Evolutionary conservation across 2,329 filamentous ascomycete genomes (phyloP).

Genomic region (Pseudogymnoascus sp.): DNA sequence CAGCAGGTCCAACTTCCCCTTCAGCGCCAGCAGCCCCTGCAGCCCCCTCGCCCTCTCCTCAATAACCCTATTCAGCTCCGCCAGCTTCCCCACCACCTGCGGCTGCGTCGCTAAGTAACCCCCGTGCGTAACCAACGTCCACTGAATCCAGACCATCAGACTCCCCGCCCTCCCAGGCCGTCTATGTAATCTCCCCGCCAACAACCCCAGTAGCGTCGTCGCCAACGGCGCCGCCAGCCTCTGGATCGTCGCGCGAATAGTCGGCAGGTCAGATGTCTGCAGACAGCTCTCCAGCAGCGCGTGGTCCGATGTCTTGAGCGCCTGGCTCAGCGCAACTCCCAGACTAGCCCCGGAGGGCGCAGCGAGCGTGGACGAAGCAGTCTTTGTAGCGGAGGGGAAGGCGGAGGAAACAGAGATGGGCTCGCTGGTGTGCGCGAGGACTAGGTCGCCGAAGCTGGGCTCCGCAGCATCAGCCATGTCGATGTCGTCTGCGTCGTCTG

Average conservation of each 20-base stretch:
- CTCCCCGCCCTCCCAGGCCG: slow-evolving; percentile 82
- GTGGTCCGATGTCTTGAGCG: slow-evolving; percentile 83
- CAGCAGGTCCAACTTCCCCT: slow-evolving; percentile 92
- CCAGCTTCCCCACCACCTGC: slow-evolving; percentile 70
- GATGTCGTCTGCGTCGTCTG: slow-evolving; percentile 36
- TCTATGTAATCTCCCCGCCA: slow-evolving; percentile 79
- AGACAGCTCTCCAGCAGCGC: slow-evolving; percentile 89
- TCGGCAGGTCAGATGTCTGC: slow-evolving; percentile 65
- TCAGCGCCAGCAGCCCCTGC: slow-evolving; percentile 74
- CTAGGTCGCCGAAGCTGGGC: slow-evolving; percentile 80
- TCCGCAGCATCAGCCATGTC: slow-evolving; percentile 27
- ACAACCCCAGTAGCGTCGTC: slow-evolving; percentile 66
- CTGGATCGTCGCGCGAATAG: slow-evolving; percentile 82
- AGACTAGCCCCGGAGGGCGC: slow-evolving; percentile 68
- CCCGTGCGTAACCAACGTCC: slow-evolving; percentile 86
- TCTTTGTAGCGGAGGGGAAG: slow-evolving; percentile 32
- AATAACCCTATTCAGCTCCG: slow-evolving; percentile 75
- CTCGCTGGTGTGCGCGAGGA: slow-evolving; percentile 60
- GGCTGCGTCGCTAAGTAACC: slow-evolving; percentile 81
- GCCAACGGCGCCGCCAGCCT: slow-evolving; percentile 80
- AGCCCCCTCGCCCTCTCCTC: slow-evolving; percentile 78
- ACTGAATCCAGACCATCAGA: slow-evolving; percentile 92
- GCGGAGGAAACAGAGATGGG: slow-evolving; percentile 68
- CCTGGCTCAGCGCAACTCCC: slow-evolving; percentile 85
- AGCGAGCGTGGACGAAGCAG: slow-evolving; percentile 14